These are phyloP conservation scores for Styphnolobium japonicum DNA, from an alignment of 306 rosid species.

Conservation along the genomic window DNA sequence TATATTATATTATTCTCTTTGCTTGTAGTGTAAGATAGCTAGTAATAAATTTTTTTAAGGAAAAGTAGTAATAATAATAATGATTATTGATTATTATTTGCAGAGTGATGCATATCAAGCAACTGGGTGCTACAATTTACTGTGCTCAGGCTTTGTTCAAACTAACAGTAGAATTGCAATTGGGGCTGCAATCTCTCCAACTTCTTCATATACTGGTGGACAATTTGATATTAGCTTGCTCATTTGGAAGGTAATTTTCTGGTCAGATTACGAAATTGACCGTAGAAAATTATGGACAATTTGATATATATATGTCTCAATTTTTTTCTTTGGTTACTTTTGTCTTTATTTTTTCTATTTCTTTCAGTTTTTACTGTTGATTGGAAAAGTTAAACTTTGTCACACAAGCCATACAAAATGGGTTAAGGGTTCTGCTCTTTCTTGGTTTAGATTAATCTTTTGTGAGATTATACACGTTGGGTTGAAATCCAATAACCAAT, in stretches of 20 bases:
- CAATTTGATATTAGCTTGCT: slow-evolving; percentile 87
- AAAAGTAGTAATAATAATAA: neutral
- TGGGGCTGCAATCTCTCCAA: slow-evolving; percentile 97
- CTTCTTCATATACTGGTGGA: slow-evolving; percentile 72
- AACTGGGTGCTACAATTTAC: slow-evolving; percentile 89
- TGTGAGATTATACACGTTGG: neutral
- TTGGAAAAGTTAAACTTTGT: slow-evolving; percentile 38
- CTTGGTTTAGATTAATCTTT: slow-evolving; percentile 1
- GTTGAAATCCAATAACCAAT: slow-evolving; percentile 1
- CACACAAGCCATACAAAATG: neutral
- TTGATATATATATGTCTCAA: neutral
- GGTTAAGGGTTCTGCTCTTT: slow-evolving; percentile 7
- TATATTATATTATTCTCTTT: neutral
- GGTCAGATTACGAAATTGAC: neutral
- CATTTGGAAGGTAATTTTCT: slow-evolving; percentile 81
- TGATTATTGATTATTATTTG: neutral
- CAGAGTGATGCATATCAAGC: slow-evolving; percentile 98
- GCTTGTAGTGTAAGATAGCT: slow-evolving; percentile 19
- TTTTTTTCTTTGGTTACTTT: neutral
- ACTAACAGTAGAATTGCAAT: slow-evolving; percentile 81
- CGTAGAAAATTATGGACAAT: neutral
- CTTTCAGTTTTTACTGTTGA: slow-evolving; percentile 13
- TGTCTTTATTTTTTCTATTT: neutral
- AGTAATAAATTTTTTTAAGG: neutral
- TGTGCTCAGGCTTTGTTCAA: slow-evolving; percentile 94